These are phyloP conservation scores for Cyberlindnera xylosilytica DNA, from an alignment of 805 yeast genomes.

Conservation along the genomic window DNA sequence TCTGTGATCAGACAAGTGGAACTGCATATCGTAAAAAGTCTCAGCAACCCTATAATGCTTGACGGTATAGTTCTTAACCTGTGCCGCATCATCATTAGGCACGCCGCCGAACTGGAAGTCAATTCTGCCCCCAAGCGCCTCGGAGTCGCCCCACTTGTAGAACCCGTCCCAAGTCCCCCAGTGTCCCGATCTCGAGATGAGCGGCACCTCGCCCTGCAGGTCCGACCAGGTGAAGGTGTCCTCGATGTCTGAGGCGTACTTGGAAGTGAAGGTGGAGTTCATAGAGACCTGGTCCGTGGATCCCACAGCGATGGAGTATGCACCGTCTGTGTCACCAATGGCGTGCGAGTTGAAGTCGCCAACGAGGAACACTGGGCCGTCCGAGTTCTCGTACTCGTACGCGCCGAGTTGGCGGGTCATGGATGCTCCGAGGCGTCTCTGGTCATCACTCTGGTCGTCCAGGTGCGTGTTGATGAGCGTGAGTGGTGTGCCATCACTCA, in stretches of 20 bases:
- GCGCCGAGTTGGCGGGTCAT: conserved; percentile 29
- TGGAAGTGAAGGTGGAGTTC: conserved; percentile 20
- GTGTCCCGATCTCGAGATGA: conserved; percentile 31
- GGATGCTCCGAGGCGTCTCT: conserved; percentile 15
- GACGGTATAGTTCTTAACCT: conserved; percentile 8
- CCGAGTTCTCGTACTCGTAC: conserved; percentile 33
- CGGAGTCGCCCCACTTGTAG: conserved; percentile 21
- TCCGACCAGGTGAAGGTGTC: conserved; percentile 29
- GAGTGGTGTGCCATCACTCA: conserved; percentile 23
- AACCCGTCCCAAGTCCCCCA: conserved; percentile 42
- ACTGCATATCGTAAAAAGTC: conserved; percentile 34
- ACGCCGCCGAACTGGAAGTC: conserved; percentile 38
- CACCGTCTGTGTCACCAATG: conserved; percentile 10
- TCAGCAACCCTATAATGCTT: conserved; percentile 31
- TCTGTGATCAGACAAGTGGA: conserved; percentile 41
- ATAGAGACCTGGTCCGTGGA: conserved; percentile 11
- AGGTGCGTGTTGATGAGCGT: conserved; percentile 40
- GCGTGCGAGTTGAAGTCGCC: conserved; percentile 43
- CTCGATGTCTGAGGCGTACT: conserved; percentile 17
- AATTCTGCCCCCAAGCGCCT: conserved; percentile 31
- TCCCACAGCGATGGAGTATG: conserved; percentile 12
- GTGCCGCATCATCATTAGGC: conserved; percentile 7
- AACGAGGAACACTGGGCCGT: conserved; percentile 36
- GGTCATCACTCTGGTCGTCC: conserved; percentile 37
- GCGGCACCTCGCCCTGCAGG: conserved; percentile 24